phyloP scores from a whole-genome alignment of 2,329 filamentous ascomycete species.

The Chaetomium globosum region DNA sequence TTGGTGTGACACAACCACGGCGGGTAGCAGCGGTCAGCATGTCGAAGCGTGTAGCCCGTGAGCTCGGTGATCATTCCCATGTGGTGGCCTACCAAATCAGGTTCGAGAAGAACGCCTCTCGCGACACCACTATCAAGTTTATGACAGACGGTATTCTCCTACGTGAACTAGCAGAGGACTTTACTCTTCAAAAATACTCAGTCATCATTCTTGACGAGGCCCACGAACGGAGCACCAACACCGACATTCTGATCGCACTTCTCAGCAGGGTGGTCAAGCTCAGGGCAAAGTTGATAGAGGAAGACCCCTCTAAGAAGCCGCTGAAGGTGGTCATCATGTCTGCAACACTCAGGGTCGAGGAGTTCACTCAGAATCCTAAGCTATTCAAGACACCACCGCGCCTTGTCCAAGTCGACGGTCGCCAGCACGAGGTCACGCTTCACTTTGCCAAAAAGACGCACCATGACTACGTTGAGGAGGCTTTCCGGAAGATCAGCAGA shows the following conservation, averaged over 20 bases:
- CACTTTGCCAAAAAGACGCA: conserved; percentile 85
- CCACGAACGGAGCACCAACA: conserved; percentile 96
- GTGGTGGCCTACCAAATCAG: conserved; percentile 91
- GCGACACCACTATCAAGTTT: conserved; percentile 90
- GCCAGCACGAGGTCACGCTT: conserved; percentile 85
- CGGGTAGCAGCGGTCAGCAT: conserved; percentile 96
- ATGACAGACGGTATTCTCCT: conserved; percentile 98
- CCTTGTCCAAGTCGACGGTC: conserved; percentile 84
- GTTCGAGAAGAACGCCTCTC: conserved; percentile 81
- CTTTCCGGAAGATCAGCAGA: conserved; percentile 80
- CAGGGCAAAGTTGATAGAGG: conserved; percentile 71
- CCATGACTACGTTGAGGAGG: conserved; percentile 87
- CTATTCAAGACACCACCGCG: conserved; percentile 80
- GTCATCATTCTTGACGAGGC: conserved; percentile 95
- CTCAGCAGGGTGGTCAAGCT: conserved; percentile 89
- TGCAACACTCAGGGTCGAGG: conserved; percentile 85
- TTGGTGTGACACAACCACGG: conserved; percentile 91
- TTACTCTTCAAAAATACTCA: conserved; percentile 85
- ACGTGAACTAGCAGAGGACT: conserved; percentile 87
- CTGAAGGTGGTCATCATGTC: conserved; percentile 98
- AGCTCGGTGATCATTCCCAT: conserved; percentile 75
- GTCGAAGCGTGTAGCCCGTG: conserved; percentile 85
- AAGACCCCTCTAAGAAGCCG: conserved; percentile 71
- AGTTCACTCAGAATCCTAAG: conserved; percentile 80
- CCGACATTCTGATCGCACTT: conserved; percentile 97